A percentile compares a stretch with the other conserved stretches of the same genome.
These are phyloP conservation scores for Blastosporella zonata DNA, from an alignment of 1,284 basidiomycete genomes.

Conservation along the genomic window DNA sequence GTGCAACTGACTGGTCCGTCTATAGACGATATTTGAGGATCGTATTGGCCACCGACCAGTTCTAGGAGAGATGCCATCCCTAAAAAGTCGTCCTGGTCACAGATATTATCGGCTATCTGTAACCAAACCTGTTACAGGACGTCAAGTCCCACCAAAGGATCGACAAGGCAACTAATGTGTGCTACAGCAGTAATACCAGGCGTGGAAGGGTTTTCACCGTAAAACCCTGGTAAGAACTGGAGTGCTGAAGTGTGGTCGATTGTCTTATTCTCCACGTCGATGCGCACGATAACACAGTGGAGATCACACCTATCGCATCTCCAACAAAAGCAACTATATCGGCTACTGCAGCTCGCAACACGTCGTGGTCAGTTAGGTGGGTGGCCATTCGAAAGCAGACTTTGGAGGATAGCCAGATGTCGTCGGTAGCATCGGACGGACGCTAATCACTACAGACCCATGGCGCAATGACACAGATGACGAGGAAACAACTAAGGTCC, in stretches of 20 bases:
- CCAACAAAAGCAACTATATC: not conserved
- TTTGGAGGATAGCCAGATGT: not conserved
- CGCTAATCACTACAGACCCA: not conserved
- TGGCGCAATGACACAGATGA: not conserved
- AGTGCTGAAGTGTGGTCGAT: constrained; percentile 14
- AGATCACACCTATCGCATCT: not conserved
- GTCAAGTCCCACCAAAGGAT: not conserved
- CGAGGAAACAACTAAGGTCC: not conserved
- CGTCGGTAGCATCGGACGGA: not conserved
- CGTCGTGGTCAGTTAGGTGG: constrained; percentile 1
- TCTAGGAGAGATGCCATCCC: not conserved
- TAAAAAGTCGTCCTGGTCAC: not conserved
- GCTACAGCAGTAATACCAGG: constrained; percentile 16
- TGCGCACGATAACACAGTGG: constrained; percentile 3
- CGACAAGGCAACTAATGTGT: constrained; percentile 7
- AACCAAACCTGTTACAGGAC: constrained; percentile 1
- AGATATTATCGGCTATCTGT: not conserved
- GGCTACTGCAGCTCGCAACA: not conserved
- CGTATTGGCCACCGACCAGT: not conserved
- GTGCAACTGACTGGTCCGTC: too few species aligned
- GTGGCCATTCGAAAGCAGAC: not conserved
- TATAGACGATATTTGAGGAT: not conserved
- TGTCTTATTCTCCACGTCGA: not conserved
- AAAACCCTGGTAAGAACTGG: constrained; percentile 15
- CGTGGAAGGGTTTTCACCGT: constrained; percentile 13